Evolutionary conservation across 2,329 filamentous ascomycete species (phyloP), one percentile per base, ranked within the genome.

Genomic region (Blastomyces percursus): DNA sequence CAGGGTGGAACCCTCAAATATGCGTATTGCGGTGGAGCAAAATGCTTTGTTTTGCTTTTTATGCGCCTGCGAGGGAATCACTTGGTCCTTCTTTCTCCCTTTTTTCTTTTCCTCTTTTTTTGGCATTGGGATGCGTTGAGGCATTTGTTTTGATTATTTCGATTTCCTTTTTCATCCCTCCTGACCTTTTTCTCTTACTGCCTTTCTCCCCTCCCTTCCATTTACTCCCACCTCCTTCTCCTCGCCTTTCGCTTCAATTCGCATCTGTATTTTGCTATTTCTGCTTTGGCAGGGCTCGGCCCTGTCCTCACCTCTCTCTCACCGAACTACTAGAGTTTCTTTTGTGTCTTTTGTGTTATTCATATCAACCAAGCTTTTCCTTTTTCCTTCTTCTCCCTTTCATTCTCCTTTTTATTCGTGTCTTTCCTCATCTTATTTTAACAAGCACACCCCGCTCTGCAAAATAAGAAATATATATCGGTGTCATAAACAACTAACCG

Each of bases 121-220:
- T 64, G 67, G 66, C 67, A 68, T 65, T 66, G 66, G 61, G 66
- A 63, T 66, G 66, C 67, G 65, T 67, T 62, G 67, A 67, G 62
- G 64, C 51, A 64, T 66, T 64, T 59, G 52, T 30, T 61, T 55
- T 66, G 54, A 62, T 56, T 63, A 61, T 63, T 60, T 44, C 30
- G 1, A 62, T 42, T 61, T 24, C 52, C 30, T 54, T 50, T 59
- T 63, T 42, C 54, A 12, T n/a, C 24, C 32, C 32, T 32, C 51
- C 32, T 27, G 19, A 7, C n/a, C 32, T 42, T 61, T 21, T 38
- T 6, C 14, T 5, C 55, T n/a, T 61, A n/a, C 11, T 32, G 16
- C 1, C 19, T 14, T n/a, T 19, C 27, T 35, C 3, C 38, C 3
- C 35, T 16, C n/a, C 19, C 7, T 9, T 19, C 5, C 14, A 32